Evolutionary conservation across 768 basidiomycete species (phyloP), one percentile per base, ranked within the genome.

Genomic region (Sarcomyxa edulis): DNA sequence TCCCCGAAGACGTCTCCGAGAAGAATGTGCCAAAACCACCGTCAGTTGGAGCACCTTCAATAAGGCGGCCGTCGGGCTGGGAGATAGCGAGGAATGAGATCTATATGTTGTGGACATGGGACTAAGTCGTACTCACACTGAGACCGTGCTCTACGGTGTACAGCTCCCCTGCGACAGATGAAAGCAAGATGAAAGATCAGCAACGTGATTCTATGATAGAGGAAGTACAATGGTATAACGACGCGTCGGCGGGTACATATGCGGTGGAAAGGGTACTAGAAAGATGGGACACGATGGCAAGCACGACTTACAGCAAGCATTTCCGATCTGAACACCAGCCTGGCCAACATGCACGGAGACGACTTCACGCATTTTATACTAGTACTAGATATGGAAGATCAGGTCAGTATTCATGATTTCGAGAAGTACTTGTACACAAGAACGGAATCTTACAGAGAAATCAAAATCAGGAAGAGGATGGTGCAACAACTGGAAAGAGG

Each of bases 21-120:
- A 99, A 99, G 76, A 99, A 99, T 48, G 96, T 99, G 62, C 84
- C 89, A 78, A 99, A 98, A 55, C 96, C 96, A 66, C 79, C 84
- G 52, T 92, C 86, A 37, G 84, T 81, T 29, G 81, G 78, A 9
- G 89, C 82, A 42, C 76, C 76, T 51, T 89, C 86, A 43, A 77
- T 65, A 48, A 96, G 72, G 55, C 94, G 91, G 59, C 95, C 95
- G 61, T 97, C 95, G 48, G 94, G 90, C 95, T 97, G 52, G 12
- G 49, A 24, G 20, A 39, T 7, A n/a, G 43, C 37, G 30, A 44
- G 47, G 44, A 61, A 48, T 49, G 44, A 39, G 42, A 6, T 47
- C 31, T 39, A 35, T 25, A 39, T 30, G 18, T 32, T 6, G 6
- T 10, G 37, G 31, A 39, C 36, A 27, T 35, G 5, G 27, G 11